Base-by-base conservation (phyloP, 2,329 filamentous ascomycete species). In the Cyclaneusma minus region DNA sequence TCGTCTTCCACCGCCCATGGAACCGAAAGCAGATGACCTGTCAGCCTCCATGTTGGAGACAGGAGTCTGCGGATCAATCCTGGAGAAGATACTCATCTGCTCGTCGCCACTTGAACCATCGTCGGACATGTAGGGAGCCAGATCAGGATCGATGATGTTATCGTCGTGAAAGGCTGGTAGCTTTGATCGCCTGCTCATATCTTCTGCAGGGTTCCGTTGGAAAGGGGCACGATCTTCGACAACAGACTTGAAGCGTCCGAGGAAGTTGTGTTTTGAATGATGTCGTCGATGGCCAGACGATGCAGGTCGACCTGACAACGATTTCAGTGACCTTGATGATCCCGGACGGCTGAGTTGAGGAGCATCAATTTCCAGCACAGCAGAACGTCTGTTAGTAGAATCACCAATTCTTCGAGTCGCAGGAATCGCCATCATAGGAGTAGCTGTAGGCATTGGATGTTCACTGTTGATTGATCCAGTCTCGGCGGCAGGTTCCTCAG, bases 111-210 rank as follows among this genome's bases (percentile, higher is more conserved):
- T 94, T 2, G 85, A 93, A 24, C 81, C 84, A 39, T 81, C 75
- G 47, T 98, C 89, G 5, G 89, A 98, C 62, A 98, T 79, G 52
- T 91, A 98, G 17, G 83, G 80, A 4, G 85, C 87, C 28, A 98
- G 59, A 43, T 98, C 89, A 2, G 89, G 89, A 46, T 98, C 89
- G 39, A 98, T 95, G 39, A 98, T 93, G 45, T 89, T 95, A 56
- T 98, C 89, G 44, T 89, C 84, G 48, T 98, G 89, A 41, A 98
- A 95, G n/a, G 84, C 84, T 10, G 85, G 77, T 18, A 93, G 64
- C 21, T 72, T 70, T 6, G 69, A 58, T 35, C 73, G 76, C 35
- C 65, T 70, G 4, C 62, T 56, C 24, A 63, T 55, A 27, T 91
- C 70, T 7, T 59, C 71, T 11, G 63, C 58, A 7, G 72, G 63